Base-by-base conservation (phyloP, 177 flowering plant species). In the Vitis hybrid region DNA sequence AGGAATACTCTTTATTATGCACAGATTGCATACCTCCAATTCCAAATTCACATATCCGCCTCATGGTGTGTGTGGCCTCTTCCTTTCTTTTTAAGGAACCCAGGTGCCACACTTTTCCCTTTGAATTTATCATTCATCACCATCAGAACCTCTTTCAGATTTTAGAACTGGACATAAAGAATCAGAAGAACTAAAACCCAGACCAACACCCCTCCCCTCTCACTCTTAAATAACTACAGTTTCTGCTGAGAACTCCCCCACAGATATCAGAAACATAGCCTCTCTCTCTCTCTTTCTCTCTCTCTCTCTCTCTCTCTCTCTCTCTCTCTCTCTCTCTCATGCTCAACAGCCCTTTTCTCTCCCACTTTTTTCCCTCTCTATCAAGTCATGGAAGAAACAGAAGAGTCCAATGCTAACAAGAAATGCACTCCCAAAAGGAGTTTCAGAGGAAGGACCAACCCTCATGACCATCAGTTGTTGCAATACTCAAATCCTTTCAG, bases 341-440 rank as follows among this genome's bases (percentile, higher is more conserved):
- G 49, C 67, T 30, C 69, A 54, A 19, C 46, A 13, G 6, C 68
- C 50, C 56, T 48, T 60, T 55, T 4, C n/a, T 58, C 15, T 59
- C 54, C 16, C 32, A 64, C 52, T 57, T 67, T 52, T 50, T 30
- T 49, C 62, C 65, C 52, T 51, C 56, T 60, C 62, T 56, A 63
- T 40, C 71, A 58, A 64, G 72, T 57, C 52, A 86, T 86, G 91
- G 91, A 88, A 69, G 84, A 84, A 74, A 74, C 81, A 52, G 80
- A 83, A 67, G 79, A 85, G 11, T 57, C 87, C 65, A 84, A 76
- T 74, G 81, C 75, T 56, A 72, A 65, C 81, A 82, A 69, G 74
- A 90, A 83, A 76, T 84, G 83, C 80, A 75, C 65, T 66, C 71
- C 83, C 57, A 83, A 83, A 69, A 76, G 74, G 35, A 68, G 60